Evolutionary conservation across 192 early-diverging fungal species (phyloP).

Genomic region (Mortierella antarctica): DNA sequence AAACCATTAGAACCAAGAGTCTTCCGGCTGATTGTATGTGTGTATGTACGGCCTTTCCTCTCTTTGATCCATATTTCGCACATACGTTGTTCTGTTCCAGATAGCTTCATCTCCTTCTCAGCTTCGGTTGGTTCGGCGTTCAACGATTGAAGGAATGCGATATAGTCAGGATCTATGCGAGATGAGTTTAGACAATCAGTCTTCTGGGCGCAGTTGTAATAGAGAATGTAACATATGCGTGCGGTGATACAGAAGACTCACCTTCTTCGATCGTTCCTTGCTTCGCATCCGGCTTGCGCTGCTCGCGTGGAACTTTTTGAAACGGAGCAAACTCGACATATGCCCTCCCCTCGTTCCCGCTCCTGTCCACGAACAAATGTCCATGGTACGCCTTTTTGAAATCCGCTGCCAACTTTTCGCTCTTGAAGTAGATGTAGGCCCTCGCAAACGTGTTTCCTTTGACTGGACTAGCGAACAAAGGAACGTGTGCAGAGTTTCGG

Average conservation of each 20-base stretch:
- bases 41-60: neutral
- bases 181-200: neutral
- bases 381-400: constrained; percentile 84
- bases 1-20: too few relatives aligned
- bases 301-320: constrained; percentile 76
- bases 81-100: constrained; percentile 64
- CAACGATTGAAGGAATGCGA: constrained; percentile 78
- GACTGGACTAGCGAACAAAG: constrained; percentile 64
- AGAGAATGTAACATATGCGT: too few relatives aligned
- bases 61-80: constrained; percentile 30
- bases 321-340: constrained; percentile 86
- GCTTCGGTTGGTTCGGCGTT: constrained; percentile 62
- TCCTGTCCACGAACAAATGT: constrained; percentile 77
- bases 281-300: constrained; percentile 70
- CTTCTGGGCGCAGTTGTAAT: too few relatives aligned
- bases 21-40: too few relatives aligned
- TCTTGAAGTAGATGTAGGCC: constrained; percentile 81
- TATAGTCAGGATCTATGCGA: constrained; percentile 75
- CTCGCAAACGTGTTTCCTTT: constrained; percentile 78
- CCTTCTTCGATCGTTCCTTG: constrained; percentile 84
- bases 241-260: constrained; percentile 17
- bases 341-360: constrained; percentile 77
- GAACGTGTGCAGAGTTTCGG: neutral
- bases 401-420: constrained; percentile 70
- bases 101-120: constrained; percentile 51